A percentile compares a stretch with the other conserved stretches of the same genome.
Conservation (phyloP, 495 filamentous ascomycete genomes). For the Aspergillus cristatus region DNA sequence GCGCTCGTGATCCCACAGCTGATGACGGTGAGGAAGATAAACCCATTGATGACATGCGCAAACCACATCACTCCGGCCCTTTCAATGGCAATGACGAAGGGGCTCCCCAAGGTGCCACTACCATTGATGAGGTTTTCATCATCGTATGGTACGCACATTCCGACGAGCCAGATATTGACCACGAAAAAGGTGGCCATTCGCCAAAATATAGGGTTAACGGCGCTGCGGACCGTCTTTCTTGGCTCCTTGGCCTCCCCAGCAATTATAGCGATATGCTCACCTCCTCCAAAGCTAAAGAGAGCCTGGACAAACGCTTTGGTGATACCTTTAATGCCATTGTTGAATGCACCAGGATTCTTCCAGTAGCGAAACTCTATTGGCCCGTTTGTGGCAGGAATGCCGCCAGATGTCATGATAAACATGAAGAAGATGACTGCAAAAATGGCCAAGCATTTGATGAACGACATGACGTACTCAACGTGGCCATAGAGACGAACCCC, state of each 20-base stretch:
- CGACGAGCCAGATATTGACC: slow-evolving; percentile 23
- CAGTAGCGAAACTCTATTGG: slow-evolving; percentile 21
- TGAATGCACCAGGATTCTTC: slow-evolving; percentile 21
- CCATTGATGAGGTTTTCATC: slow-evolving; percentile 13
- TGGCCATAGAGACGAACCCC: slow-evolving; percentile 18
- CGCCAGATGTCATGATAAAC: slow-evolving; percentile 25
- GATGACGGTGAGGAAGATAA: slow-evolving; percentile 21
- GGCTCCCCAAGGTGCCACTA: slow-evolving; percentile 17
- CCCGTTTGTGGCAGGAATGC: slow-evolving; percentile 17
- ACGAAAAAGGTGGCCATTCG: slow-evolving; percentile 26
- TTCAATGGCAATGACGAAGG: slow-evolving; percentile 22
- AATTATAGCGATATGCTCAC: slow-evolving; percentile 22
- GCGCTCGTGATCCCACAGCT: slow-evolving; percentile 22
- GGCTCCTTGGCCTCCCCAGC: slow-evolving; percentile 20
- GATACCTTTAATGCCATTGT: slow-evolving; percentile 24
- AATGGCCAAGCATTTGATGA: slow-evolving; percentile 17
- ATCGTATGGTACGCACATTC: slow-evolving; percentile 20
- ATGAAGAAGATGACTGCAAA: slow-evolving; percentile 23
- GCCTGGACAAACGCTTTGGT: slow-evolving; percentile 22
- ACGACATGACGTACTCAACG: slow-evolving; percentile 23
- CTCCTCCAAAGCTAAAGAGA: slow-evolving; percentile 21
- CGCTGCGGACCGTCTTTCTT: slow-evolving; percentile 17
- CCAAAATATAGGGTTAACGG: slow-evolving; percentile 21
- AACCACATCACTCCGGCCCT: slow-evolving; percentile 16
- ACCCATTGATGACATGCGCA: slow-evolving; percentile 20